Base-by-base conservation (phyloP, 2,329 filamentous ascomycete species). In the Fusarium floridanum region DNA sequence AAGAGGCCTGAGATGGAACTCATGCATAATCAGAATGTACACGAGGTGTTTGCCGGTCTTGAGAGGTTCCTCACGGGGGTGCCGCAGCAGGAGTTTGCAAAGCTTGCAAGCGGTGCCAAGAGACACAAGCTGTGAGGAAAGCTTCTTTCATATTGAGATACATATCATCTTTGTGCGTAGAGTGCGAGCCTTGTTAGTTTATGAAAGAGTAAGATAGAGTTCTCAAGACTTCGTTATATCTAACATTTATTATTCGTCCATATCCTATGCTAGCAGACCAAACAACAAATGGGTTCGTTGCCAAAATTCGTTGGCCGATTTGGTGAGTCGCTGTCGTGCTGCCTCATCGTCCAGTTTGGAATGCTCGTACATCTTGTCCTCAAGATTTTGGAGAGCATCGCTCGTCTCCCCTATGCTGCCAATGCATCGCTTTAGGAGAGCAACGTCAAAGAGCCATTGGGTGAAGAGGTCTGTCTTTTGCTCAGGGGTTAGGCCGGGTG, bases 41-140 rank as follows among this genome's bases (percentile, higher is more conserved):
- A 90, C 37, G 96, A 98, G 88, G 94, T 97, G 1, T 95, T 98
- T 86, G 92, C 90, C 4, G 96, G 95, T 0, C 81, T 98, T 80
- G 92, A 95, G 71, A 87, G 95, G 68, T 98, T 98, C 80, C 82
- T 94, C 76, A 89, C 85, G 70, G 95, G 95, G 0, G 87, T 95
- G 50, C 97, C 97, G 22, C 95, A 98, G 86, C 89, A 93, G 82
- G 94, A 98, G 86, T 98, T 98, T 81, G 85, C 88, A 79, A 95
- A 94, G 87, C 86, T 98, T 81, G 95, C 95, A 1, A 91, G 88
- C 72, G 95, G 96, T 14, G 91, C 97, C 88, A 98, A 98, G 90
- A 94, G 92, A 81, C 97, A 99, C 85, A 98, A 98, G 86, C 85
- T 98, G 82, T 98, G 29, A 77, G 82, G 98, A 17, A 76, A 6